Conservation (phyloP, 306 rosid genomes). For the Cucumis cinereus region DNA sequence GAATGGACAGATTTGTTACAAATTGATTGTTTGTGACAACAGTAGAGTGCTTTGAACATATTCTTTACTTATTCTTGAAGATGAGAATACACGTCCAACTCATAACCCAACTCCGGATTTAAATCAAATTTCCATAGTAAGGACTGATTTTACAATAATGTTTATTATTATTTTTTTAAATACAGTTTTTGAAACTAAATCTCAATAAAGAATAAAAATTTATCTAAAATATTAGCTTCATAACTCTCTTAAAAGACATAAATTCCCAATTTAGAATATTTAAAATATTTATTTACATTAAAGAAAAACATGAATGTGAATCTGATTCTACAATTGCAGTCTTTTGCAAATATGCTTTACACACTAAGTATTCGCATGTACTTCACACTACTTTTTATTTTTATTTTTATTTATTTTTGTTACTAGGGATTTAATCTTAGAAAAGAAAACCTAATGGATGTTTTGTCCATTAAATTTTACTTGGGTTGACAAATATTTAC, state of each 20-base stretch:
- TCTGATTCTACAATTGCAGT: not conserved
- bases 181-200: not conserved
- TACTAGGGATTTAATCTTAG: too few relatives aligned
- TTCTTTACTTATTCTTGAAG: slow-evolving; percentile 1
- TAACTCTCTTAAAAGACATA: not conserved
- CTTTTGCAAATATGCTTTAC: not conserved
- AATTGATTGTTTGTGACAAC: not conserved
- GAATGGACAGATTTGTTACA: not conserved
- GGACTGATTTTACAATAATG: not conserved
- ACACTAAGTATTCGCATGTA: not conserved
- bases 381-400: not conserved
- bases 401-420: too few relatives aligned
- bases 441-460: too few relatives aligned
- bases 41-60: not conserved
- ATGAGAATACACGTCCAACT: not conserved
- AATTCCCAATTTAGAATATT: not conserved
- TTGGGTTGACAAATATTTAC: too few relatives aligned
- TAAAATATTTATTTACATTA: not conserved
- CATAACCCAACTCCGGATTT: not conserved
- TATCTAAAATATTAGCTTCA: not conserved
- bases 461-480: too few relatives aligned
- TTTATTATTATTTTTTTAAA: not conserved
- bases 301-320: not conserved
- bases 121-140: not conserved
- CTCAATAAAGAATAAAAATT: not conserved